Conservation (phyloP, 495 filamentous ascomycete species). For the Aspergillus taichungensis region DNA sequence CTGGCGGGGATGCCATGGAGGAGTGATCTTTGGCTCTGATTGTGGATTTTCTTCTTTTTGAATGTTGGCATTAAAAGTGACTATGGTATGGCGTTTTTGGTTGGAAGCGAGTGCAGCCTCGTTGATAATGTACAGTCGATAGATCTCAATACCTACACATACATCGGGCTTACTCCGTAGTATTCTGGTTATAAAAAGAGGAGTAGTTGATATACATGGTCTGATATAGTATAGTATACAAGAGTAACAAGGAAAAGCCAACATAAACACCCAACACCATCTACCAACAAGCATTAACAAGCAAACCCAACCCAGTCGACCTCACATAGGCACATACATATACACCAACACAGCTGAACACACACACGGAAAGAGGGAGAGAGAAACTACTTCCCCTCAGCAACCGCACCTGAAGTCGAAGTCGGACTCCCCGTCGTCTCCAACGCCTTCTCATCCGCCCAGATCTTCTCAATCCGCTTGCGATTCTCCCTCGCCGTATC, state of each 20-base stretch:
- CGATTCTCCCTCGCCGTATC: conserved; percentile 60
- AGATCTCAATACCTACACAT: neutral
- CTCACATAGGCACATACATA: conserved; percentile 1
- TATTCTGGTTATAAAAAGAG: no score
- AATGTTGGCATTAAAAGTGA: conserved; percentile 13
- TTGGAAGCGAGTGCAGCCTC: conserved; percentile 2
- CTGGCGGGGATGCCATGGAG: conserved; percentile 14
- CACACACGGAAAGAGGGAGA: no score
- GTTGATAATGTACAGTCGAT: neutral
- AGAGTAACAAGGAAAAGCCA: no score
- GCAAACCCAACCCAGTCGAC: no score
- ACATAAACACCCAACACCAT: no score
- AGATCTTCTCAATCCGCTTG: conserved; percentile 58
- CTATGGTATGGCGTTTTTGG: conserved; percentile 30
- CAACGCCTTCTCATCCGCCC: conserved; percentile 53
- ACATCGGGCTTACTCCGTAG: no score
- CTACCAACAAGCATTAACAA: no score
- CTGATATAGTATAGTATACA: no score
- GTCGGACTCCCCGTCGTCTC: conserved; percentile 9
- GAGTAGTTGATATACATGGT: no score
- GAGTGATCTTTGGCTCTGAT: conserved; percentile 14
- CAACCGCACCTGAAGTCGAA: conserved; percentile 2
- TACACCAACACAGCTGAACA: no score
- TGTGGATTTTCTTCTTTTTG: conserved; percentile 7
- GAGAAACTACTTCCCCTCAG: conserved; percentile 8